Base-by-base conservation (phyloP, 768 basidiomycete genomes). In the Rhizopogon roseolus region DNA sequence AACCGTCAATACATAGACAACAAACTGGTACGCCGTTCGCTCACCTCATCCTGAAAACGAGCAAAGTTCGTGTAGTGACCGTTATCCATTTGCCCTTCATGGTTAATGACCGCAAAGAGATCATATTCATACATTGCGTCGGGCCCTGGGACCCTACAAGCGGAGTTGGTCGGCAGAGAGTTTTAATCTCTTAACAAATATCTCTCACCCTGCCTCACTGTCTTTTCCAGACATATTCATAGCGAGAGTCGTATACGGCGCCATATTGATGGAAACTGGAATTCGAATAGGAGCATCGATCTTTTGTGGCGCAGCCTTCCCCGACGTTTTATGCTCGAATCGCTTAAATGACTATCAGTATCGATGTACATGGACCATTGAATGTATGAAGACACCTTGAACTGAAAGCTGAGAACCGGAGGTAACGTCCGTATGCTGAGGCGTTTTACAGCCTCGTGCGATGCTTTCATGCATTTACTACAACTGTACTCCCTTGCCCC, bases 11-110 rank as follows among this genome's bases (percentile, higher is more conserved):
- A 36, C 0, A 16, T 29, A 39, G 16, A 29, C 29, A 50, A 17
- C 49, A 56, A 14, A 28, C 55, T 19, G 49, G 37, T 37, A 16
- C 3, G 11, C 36, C 34, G 37, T 22, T n/a, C 27, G 73, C 86
- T 56, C 59, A 91, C 88, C 73, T 93, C 92, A 62, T 96, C 88
- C 53, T 86, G 81, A 62, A 84, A 92, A 25, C 91, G 80, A 14
- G 89, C 86, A 67, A 80, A 94, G 65, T 88, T 90, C 28, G 88
- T 93, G 69, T 97, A 98, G 63, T 98, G 96, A 0, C 95, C 96
- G 52, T 92, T 96, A 67, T 95, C 87, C 63, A 97, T 83, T 66
- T 90, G 88, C 5, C 95, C 95, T 68, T 97, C 93, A 67, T 98
- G 94, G 60, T 90, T 93, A 55, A 98, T 88, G 38, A 97, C 93